Percentiles rank a stretch among this genome's conserved stretches.
These are phyloP conservation scores for Zasmidium cellare DNA, from an alignment of 2,329 filamentous ascomycete species.

Conservation along the genomic window DNA sequence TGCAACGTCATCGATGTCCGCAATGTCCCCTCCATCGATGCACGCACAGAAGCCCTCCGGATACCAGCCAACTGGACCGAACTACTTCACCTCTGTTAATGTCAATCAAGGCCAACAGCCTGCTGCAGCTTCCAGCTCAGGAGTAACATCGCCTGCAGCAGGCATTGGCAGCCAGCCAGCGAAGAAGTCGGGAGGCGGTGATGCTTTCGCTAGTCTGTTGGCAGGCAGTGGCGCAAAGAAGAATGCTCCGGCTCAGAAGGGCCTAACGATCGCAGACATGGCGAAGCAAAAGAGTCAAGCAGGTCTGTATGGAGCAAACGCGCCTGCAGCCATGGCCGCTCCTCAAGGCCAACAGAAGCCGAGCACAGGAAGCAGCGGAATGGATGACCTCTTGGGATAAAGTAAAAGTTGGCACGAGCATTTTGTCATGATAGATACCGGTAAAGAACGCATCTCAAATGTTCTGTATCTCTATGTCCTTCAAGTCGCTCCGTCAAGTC, in stretches of 20 bases:
- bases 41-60: slow-evolving; percentile 59
- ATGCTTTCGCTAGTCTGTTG: slow-evolving; percentile 90
- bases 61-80: slow-evolving; percentile 78
- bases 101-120: slow-evolving; percentile 36
- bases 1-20: slow-evolving; percentile 40
- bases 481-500: too few species aligned
- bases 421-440: slow-evolving; percentile 11
- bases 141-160: slow-evolving; percentile 35
- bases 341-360: slow-evolving; percentile 22
- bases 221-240: slow-evolving; percentile 55
- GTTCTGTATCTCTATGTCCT: too few species aligned
- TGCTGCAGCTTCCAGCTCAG: slow-evolving; percentile 42
- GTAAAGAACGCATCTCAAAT: neutral
- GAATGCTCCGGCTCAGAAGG: slow-evolving; percentile 62
- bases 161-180: slow-evolving; percentile 40
- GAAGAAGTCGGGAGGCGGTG: slow-evolving; percentile 59
- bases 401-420: slow-evolving; percentile 6
- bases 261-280: slow-evolving; percentile 84
- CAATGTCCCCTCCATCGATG: slow-evolving; percentile 39
- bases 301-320: slow-evolving; percentile 85
- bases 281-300: slow-evolving; percentile 97
- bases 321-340: slow-evolving; percentile 24
- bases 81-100: slow-evolving; percentile 88
- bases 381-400: slow-evolving; percentile 49
- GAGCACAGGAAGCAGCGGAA: slow-evolving; percentile 32